A percentile compares a stretch with the other conserved stretches of the same genome.
These are phyloP conservation scores for Thamnidium elegans DNA, from an alignment of 192 early-diverging fungal genomes.

Conservation along the genomic window DNA sequence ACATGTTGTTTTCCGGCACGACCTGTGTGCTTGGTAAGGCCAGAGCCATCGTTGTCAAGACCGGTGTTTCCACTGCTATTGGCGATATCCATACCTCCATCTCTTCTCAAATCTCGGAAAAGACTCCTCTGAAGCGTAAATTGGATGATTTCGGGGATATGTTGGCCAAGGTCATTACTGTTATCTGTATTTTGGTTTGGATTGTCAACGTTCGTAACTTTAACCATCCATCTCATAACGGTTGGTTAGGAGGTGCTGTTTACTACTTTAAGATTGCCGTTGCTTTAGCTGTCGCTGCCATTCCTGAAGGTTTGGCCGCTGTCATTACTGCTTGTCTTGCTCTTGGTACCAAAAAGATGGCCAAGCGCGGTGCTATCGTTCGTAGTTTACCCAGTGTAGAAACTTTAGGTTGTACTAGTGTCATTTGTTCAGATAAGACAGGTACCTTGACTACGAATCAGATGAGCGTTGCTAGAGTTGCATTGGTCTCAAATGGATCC, in stretches of 20 bases:
- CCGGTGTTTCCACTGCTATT: constrained; percentile 87
- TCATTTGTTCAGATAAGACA: constrained; percentile 99
- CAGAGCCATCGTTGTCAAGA: constrained; percentile 81
- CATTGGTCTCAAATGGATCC: constrained; percentile 51
- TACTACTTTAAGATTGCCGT: constrained; percentile 99
- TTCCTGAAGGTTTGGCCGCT: constrained; percentile 98
- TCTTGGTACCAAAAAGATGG: constrained; percentile 97
- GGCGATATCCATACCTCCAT: constrained; percentile 93
- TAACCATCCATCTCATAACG: constrained; percentile 79
- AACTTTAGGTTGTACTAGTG: constrained; percentile 94
- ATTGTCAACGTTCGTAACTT: constrained; percentile 98
- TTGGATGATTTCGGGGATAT: constrained; percentile 94
- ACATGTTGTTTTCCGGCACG: constrained; percentile 97
- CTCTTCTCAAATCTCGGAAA: constrained; percentile 78
- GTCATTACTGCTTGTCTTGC: constrained; percentile 98
- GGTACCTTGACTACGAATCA: constrained; percentile 98
- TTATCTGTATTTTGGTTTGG: constrained; percentile 97
- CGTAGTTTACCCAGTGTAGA: constrained; percentile 89
- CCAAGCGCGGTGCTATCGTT: constrained; percentile 93
- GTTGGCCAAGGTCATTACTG: constrained; percentile 78
- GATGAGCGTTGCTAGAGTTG: constrained; percentile 81
- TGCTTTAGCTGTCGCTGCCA: constrained; percentile 96
- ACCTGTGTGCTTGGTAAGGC: constrained; percentile 92
- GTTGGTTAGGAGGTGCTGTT: constrained; percentile 93
- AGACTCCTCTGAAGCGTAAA: constrained; percentile 93